Percentiles rank a stretch among this genome's conserved stretches.
Evolutionary conservation across 495 filamentous ascomycete species (phyloP).

Genomic region (Aspergillus biplanus): DNA sequence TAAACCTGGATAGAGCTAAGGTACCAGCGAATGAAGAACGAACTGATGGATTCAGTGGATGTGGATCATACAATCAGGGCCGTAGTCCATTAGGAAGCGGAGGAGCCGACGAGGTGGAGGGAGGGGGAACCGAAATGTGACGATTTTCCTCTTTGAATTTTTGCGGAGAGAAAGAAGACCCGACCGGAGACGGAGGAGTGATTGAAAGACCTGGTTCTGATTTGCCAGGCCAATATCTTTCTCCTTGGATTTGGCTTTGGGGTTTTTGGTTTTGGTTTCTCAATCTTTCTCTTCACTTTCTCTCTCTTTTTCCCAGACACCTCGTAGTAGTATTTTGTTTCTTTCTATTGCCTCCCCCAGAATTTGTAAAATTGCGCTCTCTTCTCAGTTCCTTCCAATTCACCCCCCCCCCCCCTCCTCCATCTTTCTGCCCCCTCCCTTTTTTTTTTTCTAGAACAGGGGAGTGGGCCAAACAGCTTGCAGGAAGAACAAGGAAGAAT

Average conservation of each 20-base stretch:
- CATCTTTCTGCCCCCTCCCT: neutral
- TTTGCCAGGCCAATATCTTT: neutral
- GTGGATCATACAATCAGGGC: constrained; percentile 19
- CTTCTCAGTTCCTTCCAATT: neutral
- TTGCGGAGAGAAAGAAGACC: constrained; percentile 17
- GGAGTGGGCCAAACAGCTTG: constrained; percentile 17
- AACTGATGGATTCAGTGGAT: constrained; percentile 17
- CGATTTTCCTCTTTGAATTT: neutral
- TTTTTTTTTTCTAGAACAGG: constrained; percentile 20
- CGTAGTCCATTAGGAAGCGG: constrained; percentile 18
- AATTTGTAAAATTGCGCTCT: neutral
- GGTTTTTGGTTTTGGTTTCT: neutral
- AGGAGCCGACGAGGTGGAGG: constrained; percentile 11
- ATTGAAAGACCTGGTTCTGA: neutral
- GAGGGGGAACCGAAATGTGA: neutral
- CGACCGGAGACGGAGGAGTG: constrained; percentile 15
- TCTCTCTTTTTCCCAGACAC: neutral
- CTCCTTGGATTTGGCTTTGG: neutral
- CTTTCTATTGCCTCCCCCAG: neutral
- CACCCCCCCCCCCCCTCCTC: neutral
- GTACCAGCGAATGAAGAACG: constrained; percentile 22
- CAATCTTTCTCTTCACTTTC: neutral
- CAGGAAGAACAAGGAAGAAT: constrained; percentile 7
- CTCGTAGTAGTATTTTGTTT: too few species aligned
- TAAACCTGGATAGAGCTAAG: constrained; percentile 19